These are phyloP conservation scores for Spergularia marina DNA, from an alignment of 148 eudicot genomes.

Conservation along the genomic window DNA sequence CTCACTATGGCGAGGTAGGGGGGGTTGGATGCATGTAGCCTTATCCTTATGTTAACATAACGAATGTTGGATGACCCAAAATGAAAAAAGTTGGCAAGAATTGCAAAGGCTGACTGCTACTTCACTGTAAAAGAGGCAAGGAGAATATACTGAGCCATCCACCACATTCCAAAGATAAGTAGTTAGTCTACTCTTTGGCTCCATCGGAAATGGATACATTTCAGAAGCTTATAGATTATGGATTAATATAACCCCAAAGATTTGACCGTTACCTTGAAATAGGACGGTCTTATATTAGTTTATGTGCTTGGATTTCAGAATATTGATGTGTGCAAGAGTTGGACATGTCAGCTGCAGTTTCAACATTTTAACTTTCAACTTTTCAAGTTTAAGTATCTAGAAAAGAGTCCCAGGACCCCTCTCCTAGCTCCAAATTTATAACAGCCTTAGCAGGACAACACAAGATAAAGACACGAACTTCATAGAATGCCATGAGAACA, in stretches of 20 bases:
- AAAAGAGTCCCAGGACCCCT: not conserved
- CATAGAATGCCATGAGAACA: conserved; percentile 1
- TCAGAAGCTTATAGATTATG: not conserved
- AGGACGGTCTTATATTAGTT: not conserved
- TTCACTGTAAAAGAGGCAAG: too few species aligned
- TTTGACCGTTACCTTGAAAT: not conserved
- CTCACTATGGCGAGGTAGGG: too few species aligned
- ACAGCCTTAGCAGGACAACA: not conserved
- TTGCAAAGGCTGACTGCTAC: too few species aligned
- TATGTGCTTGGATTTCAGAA: not conserved
- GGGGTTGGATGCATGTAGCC: too few species aligned
- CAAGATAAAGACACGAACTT: not conserved
- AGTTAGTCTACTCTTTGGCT: too few species aligned
- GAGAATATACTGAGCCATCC: too few species aligned
- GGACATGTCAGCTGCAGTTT: not conserved
- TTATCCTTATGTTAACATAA: too few species aligned
- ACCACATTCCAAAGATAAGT: too few species aligned
- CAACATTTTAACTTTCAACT: not conserved
- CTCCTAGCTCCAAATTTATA: too few species aligned
- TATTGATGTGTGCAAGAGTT: not conserved
- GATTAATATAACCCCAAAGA: not conserved
- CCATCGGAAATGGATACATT: not conserved
- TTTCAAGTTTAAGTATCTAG: not conserved
- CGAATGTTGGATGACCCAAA: too few species aligned
- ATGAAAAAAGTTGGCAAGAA: too few species aligned